Evolutionary conservation across 169 alveolate species (phyloP), one percentile per base, ranked within the genome.

Genomic region (Cytauxzoon felis): DNA sequence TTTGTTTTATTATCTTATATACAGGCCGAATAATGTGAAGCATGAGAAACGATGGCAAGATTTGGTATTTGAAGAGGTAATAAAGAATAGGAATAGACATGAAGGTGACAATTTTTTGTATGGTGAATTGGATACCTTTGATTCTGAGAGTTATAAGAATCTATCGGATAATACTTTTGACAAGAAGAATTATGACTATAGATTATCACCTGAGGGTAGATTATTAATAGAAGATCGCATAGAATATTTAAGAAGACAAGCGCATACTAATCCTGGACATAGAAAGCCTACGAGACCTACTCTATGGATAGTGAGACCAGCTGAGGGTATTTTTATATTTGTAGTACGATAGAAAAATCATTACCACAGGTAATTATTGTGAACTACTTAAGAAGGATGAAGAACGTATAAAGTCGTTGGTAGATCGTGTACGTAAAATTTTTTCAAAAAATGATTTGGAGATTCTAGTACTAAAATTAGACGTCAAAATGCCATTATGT

Each of bases 401-500:
- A 16, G 79, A 47, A 13, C 76, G 82, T 3, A 34, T 82, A 23
- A 24, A 63, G 41, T 50, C 87, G 36, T 87, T 82, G 23, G 90
- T 81, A 26, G 32, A 54, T 27, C 43, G 76, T 1, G 73, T 81
- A 27, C 65, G 90, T 18, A 24, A 43, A 18, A 52, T 60, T 34
- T 82, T 51, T 40, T 34, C 70, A 33, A 53, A 33, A 21, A 73
- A 75, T 19, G 54, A 26, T 1, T 65, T 82, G 47, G 54, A 81
- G 24, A 62, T 82, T 9, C 21, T 76, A 24, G 62, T 78, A 30
- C 40, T 82, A 49, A 61, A 69, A 53, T 16, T 82, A 18, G 69
- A 69, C 32, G 78, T 78, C n/a, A 53, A 70, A 19, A 81, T 82
- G 88, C 90, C 90, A 8, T 61, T 82, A 11, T 82, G 90, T 54